These are phyloP conservation scores for Lipomyces orientalis DNA, from an alignment of 805 yeast species.

Conservation along the genomic window DNA sequence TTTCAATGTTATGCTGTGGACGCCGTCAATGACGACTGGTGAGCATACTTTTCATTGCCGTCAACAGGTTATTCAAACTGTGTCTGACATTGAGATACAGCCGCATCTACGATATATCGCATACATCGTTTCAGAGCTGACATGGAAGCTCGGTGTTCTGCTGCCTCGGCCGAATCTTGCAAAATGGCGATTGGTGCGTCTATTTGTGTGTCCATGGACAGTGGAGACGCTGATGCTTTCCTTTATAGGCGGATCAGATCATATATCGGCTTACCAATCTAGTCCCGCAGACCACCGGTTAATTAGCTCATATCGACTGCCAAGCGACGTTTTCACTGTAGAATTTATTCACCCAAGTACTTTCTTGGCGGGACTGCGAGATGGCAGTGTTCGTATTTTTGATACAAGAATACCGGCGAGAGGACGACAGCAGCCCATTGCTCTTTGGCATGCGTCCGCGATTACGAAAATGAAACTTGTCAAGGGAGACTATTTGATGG, in stretches of 20 bases:
- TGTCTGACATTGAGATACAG: neutral
- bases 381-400: conserved; percentile 24
- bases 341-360: conserved; percentile 25
- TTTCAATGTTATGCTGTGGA: conserved; percentile 33
- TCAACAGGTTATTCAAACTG: conserved; percentile 6
- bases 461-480: conserved; percentile 38
- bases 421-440: conserved; percentile 16
- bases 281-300: conserved; percentile 6
- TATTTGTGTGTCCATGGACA: neutral
- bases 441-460: conserved; percentile 33
- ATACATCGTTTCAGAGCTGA: conserved; percentile 28
- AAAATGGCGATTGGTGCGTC: conserved; percentile 24
- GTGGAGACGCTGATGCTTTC: too few relatives aligned
- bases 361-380: conserved; percentile 35
- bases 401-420: conserved; percentile 28
- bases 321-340: conserved; percentile 30
- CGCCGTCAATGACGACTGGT: conserved; percentile 11
- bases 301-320: conserved; percentile 13
- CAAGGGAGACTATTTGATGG: conserved; percentile 28
- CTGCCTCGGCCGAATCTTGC: conserved; percentile 17
- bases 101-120: conserved; percentile 22
- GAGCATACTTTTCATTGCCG: conserved; percentile 4
- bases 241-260: conserved; percentile 16
- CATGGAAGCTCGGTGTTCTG: conserved; percentile 31
- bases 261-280: conserved; percentile 18